Conservation (phyloP, 1,139 yeast species). For the Saccharomycopsis hybrid region DNA sequence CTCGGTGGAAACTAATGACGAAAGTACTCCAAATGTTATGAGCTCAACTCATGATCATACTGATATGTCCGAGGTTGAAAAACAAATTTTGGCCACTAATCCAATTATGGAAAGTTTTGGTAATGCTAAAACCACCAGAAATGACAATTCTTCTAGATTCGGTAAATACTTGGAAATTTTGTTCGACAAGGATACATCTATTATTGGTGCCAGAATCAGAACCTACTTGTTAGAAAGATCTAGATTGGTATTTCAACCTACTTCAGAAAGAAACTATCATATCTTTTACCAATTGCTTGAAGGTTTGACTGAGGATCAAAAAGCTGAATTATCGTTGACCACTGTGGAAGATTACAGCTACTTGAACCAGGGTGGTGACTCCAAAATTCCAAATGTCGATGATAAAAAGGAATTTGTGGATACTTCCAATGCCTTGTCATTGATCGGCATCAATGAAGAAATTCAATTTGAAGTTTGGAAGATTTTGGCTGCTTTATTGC, state of each 20-base stretch:
- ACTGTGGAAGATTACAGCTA: constrained; percentile 67
- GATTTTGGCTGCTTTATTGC: constrained; percentile 82
- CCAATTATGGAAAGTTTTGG: constrained; percentile 99
- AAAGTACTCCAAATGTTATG: constrained; percentile 27
- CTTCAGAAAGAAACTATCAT: constrained; percentile 85
- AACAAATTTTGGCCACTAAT: constrained; percentile 92
- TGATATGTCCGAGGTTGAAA: constrained; percentile 88
- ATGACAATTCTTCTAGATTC: constrained; percentile 94
- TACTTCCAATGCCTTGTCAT: constrained; percentile 67
- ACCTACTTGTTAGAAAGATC: constrained; percentile 91
- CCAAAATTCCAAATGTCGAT: constrained; percentile 69
- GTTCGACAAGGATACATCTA: constrained; percentile 66
- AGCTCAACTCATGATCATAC: constrained; percentile 39
- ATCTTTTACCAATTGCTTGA: constrained; percentile 86
- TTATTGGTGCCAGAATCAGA: constrained; percentile 90
- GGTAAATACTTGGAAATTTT: constrained; percentile 93
- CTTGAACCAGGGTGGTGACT: constrained; percentile 85
- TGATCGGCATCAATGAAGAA: constrained; percentile 64
- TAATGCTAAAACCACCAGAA: constrained; percentile 95
- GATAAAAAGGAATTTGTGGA: constrained; percentile 70
- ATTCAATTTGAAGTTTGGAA: constrained; percentile 68
- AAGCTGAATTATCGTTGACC: constrained; percentile 52
- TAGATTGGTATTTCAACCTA: constrained; percentile 88
- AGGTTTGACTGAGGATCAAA: constrained; percentile 63
- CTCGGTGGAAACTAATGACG: constrained; percentile 59